A percentile compares a stretch with the other conserved stretches of the same genome.
phyloP scores from a whole-genome alignment of 2,329 filamentous ascomycete genomes.

The Fusarium mangiferae region DNA sequence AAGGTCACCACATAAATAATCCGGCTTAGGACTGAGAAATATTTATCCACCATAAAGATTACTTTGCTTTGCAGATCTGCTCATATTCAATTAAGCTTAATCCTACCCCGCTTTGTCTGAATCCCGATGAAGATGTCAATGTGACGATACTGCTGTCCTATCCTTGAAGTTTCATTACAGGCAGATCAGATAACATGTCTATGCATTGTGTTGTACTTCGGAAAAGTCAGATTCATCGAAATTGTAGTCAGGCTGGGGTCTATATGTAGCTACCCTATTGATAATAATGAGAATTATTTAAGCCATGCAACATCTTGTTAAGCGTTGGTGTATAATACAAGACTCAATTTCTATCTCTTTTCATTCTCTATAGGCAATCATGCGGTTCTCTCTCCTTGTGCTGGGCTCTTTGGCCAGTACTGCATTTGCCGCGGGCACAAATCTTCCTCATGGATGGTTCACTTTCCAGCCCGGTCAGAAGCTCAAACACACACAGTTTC shows the following conservation, averaged over 20 bases:
- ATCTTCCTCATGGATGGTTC: slow-evolving; percentile 26
- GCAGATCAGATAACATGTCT: not conserved
- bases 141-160: not conserved
- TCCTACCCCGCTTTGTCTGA: not conserved
- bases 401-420: not conserved
- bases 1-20: too few species aligned
- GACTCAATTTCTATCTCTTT: not conserved
- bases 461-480: slow-evolving; percentile 20
- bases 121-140: not conserved
- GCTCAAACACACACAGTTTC: slow-evolving; percentile 9
- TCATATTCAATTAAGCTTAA: slow-evolving; percentile 2
- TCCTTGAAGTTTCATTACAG: not conserved
- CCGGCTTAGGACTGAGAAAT: not conserved
- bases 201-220: not conserved
- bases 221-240: not conserved
- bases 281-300: not conserved
- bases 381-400: not conserved
- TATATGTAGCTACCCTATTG: not conserved
- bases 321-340: too few species aligned
- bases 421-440: slow-evolving; percentile 2
- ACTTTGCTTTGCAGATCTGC: not conserved
- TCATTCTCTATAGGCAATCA: not conserved
- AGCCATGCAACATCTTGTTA: not conserved
- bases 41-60: slow-evolving; percentile 8
- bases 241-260: too few species aligned